Evolutionary conservation across 768 basidiomycete genomes (phyloP).

Genomic region (Trametes sanguinea): DNA sequence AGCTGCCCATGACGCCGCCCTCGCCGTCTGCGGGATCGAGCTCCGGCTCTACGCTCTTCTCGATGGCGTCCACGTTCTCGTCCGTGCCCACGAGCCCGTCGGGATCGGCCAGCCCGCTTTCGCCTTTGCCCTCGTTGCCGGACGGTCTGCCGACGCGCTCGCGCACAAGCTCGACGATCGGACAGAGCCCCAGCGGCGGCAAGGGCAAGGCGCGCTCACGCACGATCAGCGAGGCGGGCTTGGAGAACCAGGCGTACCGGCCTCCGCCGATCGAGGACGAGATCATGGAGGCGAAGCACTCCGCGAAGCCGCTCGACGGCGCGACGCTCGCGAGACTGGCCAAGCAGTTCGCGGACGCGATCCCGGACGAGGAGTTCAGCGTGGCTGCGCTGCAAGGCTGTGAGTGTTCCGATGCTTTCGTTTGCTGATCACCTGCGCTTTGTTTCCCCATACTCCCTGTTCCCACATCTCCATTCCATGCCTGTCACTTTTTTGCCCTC

Average conservation of each 20-base stretch:
- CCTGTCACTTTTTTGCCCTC: slow-evolving; percentile 15
- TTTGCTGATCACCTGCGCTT: slow-evolving; percentile 23
- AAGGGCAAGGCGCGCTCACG: slow-evolving; percentile 20
- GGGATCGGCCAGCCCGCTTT: slow-evolving; percentile 34
- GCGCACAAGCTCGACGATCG: slow-evolving; percentile 14
- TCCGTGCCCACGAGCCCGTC: slow-evolving; percentile 40
- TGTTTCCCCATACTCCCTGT: slow-evolving; percentile 10
- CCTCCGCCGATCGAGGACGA: slow-evolving; percentile 67
- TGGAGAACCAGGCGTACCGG: slow-evolving; percentile 46
- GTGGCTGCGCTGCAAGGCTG: slow-evolving; percentile 91
- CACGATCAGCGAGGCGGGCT: slow-evolving; percentile 19
- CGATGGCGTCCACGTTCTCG: slow-evolving; percentile 50
- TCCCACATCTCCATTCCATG: slow-evolving; percentile 1
- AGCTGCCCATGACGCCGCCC: slow-evolving; percentile 41
- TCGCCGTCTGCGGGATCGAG: slow-evolving; percentile 40
- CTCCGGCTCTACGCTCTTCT: slow-evolving; percentile 50
- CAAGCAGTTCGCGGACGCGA: slow-evolving; percentile 74
- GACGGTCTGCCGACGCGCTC: slow-evolving; percentile 17
- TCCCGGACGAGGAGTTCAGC: slow-evolving; percentile 86
- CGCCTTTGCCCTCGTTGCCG: slow-evolving; percentile 24
- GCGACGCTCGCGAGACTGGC: slow-evolving; percentile 68
- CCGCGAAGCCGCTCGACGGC: slow-evolving; percentile 65
- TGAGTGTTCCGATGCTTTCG: slow-evolving; percentile 44
- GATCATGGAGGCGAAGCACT: slow-evolving; percentile 58
- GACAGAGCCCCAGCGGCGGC: neutral